phyloP scores from a whole-genome alignment of 169 alveolate genomes.

The Plasmodium yoelii region DNA sequence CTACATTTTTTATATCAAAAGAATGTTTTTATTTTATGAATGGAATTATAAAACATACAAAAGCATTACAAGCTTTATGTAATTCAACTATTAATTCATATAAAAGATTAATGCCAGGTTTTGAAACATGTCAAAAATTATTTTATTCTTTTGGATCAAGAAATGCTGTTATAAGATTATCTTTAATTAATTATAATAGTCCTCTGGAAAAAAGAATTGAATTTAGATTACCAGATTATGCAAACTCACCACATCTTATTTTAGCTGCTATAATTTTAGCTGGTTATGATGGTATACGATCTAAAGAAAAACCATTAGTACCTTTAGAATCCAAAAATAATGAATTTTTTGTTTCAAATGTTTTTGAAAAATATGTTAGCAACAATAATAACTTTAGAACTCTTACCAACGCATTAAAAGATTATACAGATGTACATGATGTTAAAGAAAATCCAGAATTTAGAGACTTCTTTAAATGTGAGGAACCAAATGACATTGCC shows the following conservation, averaged over 20 bases:
- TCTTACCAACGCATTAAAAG: conserved; percentile 35
- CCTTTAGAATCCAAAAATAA: conserved; percentile 54
- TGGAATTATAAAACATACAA: conserved; percentile 85
- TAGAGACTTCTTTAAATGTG: conserved; percentile 32
- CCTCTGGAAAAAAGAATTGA: conserved; percentile 84
- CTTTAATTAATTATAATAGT: conserved; percentile 69
- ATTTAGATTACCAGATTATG: conserved; percentile 86
- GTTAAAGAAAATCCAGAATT: conserved; percentile 25
- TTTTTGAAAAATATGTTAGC: conserved; percentile 35
- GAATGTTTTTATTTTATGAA: conserved; percentile 83
- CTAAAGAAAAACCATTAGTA: conserved; percentile 66
- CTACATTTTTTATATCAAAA: conserved; percentile 81
- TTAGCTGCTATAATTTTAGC: conserved; percentile 88
- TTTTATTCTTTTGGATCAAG: conserved; percentile 86
- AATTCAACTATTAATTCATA: conserved; percentile 86
- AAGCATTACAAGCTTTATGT: conserved; percentile 86
- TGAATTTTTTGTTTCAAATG: conserved; percentile 38
- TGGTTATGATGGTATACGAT: conserved; percentile 87
- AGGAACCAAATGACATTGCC: conserved; percentile 49
- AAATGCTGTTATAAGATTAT: conserved; percentile 88
- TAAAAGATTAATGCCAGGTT: conserved; percentile 87
- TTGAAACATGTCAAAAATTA: conserved; percentile 84
- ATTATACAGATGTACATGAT: conserved; percentile 17
- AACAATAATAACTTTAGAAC: conserved; percentile 19
- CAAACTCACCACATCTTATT: conserved; percentile 84